Evolutionary conservation across 441 rosid species (phyloP).

Genomic region (Euphorbia celastroides): DNA sequence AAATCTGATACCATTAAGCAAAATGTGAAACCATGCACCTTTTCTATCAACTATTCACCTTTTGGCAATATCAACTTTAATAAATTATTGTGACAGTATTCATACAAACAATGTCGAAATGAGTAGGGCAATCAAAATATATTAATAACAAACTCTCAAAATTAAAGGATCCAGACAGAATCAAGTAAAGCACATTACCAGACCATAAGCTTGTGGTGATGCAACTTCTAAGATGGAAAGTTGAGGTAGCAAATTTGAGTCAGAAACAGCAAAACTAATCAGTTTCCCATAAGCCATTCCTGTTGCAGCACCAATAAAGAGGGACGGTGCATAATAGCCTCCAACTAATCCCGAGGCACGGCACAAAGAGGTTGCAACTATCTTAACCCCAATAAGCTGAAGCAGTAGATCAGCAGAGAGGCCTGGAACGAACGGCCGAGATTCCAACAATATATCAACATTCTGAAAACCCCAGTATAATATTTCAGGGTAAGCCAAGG

Average conservation of each 20-base stretch:
- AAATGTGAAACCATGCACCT: background rate
- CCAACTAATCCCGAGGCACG: constrained; percentile 93
- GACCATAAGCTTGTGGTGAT: constrained; percentile 95
- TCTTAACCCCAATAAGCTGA: constrained; percentile 82
- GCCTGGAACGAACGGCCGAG: constrained; percentile 73
- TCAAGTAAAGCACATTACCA: constrained; percentile 45
- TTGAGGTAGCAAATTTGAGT: constrained; percentile 39
- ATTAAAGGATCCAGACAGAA: background rate
- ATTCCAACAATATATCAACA: constrained; percentile 82
- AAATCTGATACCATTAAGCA: background rate
- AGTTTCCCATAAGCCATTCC: constrained; percentile 94
- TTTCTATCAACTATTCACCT: background rate
- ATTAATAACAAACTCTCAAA: background rate
- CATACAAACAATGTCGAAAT: background rate
- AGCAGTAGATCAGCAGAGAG: constrained; percentile 73
- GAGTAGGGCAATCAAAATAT: background rate
- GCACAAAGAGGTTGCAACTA: constrained; percentile 83
- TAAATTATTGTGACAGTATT: too few species aligned
- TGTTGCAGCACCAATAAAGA: constrained; percentile 95
- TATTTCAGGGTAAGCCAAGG: constrained; percentile 83
- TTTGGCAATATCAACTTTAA: background rate
- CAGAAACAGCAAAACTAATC: constrained; percentile 56
- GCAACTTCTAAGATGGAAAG: constrained; percentile 85
- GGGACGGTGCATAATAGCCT: constrained; percentile 94
- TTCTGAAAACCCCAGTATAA: constrained; percentile 97